Evolutionary conservation across 129 eudicot species (phyloP).

Genomic region (Daucus carota): DNA sequence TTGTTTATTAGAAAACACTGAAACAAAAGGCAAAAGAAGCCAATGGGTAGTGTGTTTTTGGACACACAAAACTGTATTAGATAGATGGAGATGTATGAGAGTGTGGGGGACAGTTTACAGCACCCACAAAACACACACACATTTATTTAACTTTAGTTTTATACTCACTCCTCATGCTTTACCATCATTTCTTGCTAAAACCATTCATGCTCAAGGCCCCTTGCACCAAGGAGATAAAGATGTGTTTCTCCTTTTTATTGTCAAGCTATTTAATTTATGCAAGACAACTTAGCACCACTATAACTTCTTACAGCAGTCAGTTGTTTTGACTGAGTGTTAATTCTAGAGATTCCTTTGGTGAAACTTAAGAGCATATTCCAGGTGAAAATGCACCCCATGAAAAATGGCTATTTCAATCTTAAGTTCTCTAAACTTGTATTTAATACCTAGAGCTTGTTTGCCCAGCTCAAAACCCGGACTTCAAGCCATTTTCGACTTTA

Average conservation of each 20-base stretch:
- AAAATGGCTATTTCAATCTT: too few species aligned
- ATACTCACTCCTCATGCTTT: not conserved
- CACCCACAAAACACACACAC: conserved; percentile 33
- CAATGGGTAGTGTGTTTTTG: conserved; percentile 40
- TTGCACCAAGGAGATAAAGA: not conserved
- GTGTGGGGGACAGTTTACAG: conserved; percentile 36
- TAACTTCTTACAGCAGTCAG: not conserved
- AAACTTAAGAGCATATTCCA: too few species aligned
- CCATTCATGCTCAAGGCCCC: not conserved
- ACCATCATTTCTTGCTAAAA: conserved; percentile 3
- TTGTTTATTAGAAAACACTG: conserved; percentile 31
- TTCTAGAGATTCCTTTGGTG: too few species aligned
- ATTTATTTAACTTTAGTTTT: not conserved
- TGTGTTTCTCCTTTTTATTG: not conserved
- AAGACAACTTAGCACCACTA: conserved; percentile 3
- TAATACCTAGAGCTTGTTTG: too few species aligned
- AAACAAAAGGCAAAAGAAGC: conserved; percentile 40
- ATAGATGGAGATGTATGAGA: conserved; percentile 9
- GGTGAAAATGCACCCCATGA: too few species aligned
- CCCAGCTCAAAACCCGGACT: too few species aligned
- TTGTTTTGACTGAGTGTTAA: not conserved
- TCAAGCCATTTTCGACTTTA: too few species aligned
- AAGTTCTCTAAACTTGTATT: too few species aligned
- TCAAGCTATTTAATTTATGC: not conserved
- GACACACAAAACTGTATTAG: conserved; percentile 21